Conservation (phyloP, 495 filamentous ascomycete genomes). For the Thermothielavioides terrestris region DNA sequence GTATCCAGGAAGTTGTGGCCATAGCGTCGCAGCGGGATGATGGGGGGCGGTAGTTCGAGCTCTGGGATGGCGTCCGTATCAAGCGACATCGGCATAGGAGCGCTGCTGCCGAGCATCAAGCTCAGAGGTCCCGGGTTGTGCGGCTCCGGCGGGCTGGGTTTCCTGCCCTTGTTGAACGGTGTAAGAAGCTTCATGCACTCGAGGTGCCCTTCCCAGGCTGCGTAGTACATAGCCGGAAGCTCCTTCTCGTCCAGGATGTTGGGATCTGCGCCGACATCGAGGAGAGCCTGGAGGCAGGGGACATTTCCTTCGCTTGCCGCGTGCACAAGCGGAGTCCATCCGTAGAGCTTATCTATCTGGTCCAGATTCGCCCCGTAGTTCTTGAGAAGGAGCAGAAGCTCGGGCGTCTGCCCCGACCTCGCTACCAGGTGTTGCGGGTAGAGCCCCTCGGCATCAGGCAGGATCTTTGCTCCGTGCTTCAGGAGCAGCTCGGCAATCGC, state of each 20-base stretch:
- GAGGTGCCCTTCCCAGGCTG: conserved; percentile 94
- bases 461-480: conserved; percentile 62
- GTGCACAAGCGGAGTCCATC: conserved; percentile 95
- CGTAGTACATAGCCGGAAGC: conserved; percentile 93
- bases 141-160: conserved; percentile 23
- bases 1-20: conserved; percentile 98
- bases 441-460: conserved; percentile 90
- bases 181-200: conserved; percentile 88
- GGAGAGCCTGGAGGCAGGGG: conserved; percentile 67
- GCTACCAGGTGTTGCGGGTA: conserved; percentile 98
- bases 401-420: conserved; percentile 71
- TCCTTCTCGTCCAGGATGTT: conserved; percentile 83
- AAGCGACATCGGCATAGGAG: conserved; percentile 55
- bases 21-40: conserved; percentile 88
- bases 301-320: conserved; percentile 95
- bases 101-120: conserved; percentile 37
- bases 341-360: conserved; percentile 88
- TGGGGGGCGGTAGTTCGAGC: conserved; percentile 88
- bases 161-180: conserved; percentile 36
- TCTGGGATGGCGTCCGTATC: conserved; percentile 83
- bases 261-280: conserved; percentile 65
- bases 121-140: conserved; percentile 25
- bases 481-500: conserved; percentile 77
- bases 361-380: conserved; percentile 85
- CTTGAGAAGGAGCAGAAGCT: conserved; percentile 69